phyloP scores from a whole-genome alignment of 1,284 basidiomycete species.

The Phellinidium pouzarii region DNA sequence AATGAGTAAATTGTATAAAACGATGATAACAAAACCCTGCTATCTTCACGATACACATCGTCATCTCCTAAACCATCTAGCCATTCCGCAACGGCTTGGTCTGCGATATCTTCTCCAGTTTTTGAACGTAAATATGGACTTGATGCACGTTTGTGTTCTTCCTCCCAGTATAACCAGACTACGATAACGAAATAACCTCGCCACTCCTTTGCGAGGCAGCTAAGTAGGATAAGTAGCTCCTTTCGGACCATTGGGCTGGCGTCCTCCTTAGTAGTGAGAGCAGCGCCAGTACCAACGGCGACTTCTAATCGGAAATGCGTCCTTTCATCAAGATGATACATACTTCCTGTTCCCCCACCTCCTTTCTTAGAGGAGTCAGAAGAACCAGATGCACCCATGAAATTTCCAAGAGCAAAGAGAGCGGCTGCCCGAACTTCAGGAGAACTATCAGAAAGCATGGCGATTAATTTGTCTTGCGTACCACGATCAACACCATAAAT shows the following conservation, averaged over 20 bases:
- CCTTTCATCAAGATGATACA: constrained; percentile 75
- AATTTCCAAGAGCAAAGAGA: constrained; percentile 88
- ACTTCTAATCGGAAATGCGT: constrained; percentile 78
- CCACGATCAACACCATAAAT: constrained; percentile 76
- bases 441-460: constrained; percentile 80
- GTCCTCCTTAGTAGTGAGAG: constrained; percentile 83
- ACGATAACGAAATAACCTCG: constrained; percentile 93
- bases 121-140: constrained; percentile 28
- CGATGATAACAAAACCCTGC: constrained; percentile 78
- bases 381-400: constrained; percentile 86
- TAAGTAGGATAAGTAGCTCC: constrained; percentile 88
- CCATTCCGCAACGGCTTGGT: constrained; percentile 74
- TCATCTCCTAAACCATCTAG: constrained; percentile 61
- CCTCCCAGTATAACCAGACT: constrained; percentile 94
- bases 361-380: constrained; percentile 59
- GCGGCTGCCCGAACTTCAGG: constrained; percentile 92
- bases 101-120: constrained; percentile 51
- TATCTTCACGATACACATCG: constrained; percentile 65
- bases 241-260: constrained; percentile 95
- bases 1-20: constrained; percentile 92
- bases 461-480: constrained; percentile 83
- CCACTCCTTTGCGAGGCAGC: constrained; percentile 93
- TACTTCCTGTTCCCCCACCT: constrained; percentile 82
- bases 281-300: constrained; percentile 68
- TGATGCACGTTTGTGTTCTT: constrained; percentile 57